A percentile compares a stretch with the other conserved stretches of the same genome.
phyloP scores from a whole-genome alignment of 306 rosid species.

The Quercus robur region DNA sequence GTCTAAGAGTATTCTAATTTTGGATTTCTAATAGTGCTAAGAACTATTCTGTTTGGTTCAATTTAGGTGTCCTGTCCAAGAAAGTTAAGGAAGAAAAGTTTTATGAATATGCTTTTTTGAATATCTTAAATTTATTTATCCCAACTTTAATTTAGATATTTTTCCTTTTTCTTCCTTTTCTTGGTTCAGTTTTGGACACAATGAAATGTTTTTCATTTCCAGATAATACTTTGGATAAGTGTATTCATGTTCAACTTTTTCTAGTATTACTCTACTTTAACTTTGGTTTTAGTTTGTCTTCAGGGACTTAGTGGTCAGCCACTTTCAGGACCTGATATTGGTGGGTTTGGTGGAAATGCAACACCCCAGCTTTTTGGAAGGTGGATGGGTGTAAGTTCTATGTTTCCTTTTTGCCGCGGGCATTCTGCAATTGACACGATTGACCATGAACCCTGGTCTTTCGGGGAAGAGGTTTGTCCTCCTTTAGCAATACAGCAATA shows the following conservation, averaged over 20 bases:
- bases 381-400: conserved; percentile 85
- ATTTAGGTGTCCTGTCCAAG: too few species aligned
- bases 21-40: too few species aligned
- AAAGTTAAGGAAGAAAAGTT: too few species aligned
- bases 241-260: conserved; percentile 3
- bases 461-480: conserved; percentile 82
- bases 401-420: conserved; percentile 90
- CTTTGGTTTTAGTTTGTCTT: conserved; percentile 20
- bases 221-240: neutral
- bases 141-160: neutral
- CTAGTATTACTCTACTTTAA: conserved; percentile 1
- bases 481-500: conserved; percentile 20
- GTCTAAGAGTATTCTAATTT: too few species aligned
- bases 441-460: conserved; percentile 97
- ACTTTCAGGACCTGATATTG: conserved; percentile 87
- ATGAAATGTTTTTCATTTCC: conserved; percentile 6
- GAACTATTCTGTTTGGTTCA: too few species aligned
- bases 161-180: neutral
- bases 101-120: neutral
- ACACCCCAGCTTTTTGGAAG: conserved; percentile 85
- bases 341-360: conserved; percentile 94
- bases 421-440: conserved; percentile 69
- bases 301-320: conserved; percentile 99
- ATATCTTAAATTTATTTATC: neutral
- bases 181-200: conserved; percentile 13